Conservation (phyloP, 176 grass and related monocot genomes). For the Miscanthus lutarioriparius region DNA sequence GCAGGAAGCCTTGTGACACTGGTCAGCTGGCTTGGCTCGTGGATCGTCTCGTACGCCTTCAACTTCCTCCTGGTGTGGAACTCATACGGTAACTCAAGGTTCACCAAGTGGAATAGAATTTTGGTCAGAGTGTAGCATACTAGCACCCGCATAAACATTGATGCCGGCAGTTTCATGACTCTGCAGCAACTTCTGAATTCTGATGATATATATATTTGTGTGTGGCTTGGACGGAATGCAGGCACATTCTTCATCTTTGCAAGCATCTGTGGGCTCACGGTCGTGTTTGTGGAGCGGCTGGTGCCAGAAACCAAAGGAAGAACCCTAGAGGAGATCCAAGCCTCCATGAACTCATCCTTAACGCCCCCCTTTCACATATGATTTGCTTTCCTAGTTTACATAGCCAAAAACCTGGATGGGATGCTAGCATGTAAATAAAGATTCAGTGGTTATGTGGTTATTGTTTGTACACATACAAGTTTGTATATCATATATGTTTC, state of each 20-base stretch:
- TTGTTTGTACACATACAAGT: not conserved
- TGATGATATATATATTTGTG: not conserved
- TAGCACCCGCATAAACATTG: not conserved
- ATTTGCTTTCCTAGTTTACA: not conserved
- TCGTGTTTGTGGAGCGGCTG: conserved; percentile 65
- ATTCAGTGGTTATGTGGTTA: not conserved
- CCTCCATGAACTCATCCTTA: conserved; percentile 57
- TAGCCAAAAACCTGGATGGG: not conserved
- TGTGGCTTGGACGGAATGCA: conserved; percentile 4
- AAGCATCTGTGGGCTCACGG: conserved; percentile 54
- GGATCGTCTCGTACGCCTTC: conserved; percentile 72
- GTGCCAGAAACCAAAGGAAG: conserved; percentile 90
- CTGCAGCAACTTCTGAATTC: not conserved
- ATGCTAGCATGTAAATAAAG: not conserved
- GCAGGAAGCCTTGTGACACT: conserved; percentile 88
- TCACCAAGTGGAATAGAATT: not conserved
- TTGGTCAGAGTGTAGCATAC: not conserved
- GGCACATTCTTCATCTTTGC: conserved; percentile 84
- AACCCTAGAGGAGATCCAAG: conserved; percentile 84
- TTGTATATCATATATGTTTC: not conserved
- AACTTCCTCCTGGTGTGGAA: conserved; percentile 86
- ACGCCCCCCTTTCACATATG: not conserved
- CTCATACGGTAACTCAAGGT: conserved; percentile 50
- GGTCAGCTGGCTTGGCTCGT: conserved; percentile 76
- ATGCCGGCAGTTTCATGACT: not conserved